These are phyloP conservation scores for Pyricularia sp. DNA, from an alignment of 2,329 filamentous ascomycete genomes.

Conservation along the genomic window DNA sequence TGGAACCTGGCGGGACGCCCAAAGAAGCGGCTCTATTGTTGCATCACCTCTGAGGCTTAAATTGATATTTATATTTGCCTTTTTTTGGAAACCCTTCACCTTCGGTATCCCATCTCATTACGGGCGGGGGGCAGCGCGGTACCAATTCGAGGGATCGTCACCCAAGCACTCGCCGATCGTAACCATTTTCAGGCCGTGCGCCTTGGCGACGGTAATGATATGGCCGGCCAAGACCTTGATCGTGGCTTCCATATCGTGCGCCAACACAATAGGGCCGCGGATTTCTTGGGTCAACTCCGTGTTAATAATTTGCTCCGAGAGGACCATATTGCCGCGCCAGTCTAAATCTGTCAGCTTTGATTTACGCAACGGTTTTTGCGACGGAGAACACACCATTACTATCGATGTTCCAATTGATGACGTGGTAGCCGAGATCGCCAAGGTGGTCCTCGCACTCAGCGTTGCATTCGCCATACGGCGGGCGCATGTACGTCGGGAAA, in stretches of 20 bases:
- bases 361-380: neutral
- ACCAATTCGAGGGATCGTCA: constrained; percentile 35
- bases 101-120: constrained; percentile 13
- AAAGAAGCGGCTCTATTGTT: no score
- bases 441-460: constrained; percentile 16
- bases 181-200: constrained; percentile 30
- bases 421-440: constrained; percentile 22
- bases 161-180: constrained; percentile 36
- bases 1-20: no score
- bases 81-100: no score
- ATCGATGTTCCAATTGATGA: constrained; percentile 10
- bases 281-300: neutral
- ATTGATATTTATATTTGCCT: no score
- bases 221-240: neutral
- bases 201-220: constrained; percentile 28
- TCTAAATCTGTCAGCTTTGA: neutral
- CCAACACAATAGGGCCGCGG: constrained; percentile 7
- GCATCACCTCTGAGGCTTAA: no score
- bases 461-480: constrained; percentile 23
- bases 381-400: neutral
- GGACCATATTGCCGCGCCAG: neutral
- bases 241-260: constrained; percentile 30
- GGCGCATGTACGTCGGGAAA: constrained; percentile 31
- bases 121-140: constrained; percentile 32
- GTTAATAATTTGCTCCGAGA: neutral